These are phyloP conservation scores for Hypericum perforatum DNA, from an alignment of 345 rosid species.

Conservation along the genomic window DNA sequence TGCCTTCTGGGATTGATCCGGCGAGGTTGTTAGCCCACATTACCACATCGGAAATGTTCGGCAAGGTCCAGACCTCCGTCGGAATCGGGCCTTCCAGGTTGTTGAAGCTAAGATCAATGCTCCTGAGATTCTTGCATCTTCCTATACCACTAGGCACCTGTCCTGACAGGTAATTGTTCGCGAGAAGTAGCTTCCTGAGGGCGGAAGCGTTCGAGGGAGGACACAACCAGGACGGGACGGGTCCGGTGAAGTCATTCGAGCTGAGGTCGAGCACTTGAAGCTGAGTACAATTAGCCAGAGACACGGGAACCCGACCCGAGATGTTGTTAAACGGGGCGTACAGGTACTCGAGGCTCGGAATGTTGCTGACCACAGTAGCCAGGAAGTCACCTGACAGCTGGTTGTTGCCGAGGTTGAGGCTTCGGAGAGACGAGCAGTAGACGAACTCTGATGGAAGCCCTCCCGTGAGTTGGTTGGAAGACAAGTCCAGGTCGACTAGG, in stretches of 20 bases:
- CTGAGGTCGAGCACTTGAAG: conserved; percentile 79
- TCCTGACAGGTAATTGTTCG: conserved; percentile 74
- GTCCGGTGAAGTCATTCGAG: conserved; percentile 58
- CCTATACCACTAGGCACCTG: conserved; percentile 58
- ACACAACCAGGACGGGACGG: conserved; percentile 58
- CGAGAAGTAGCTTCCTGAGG: conserved; percentile 53
- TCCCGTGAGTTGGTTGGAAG: conserved; percentile 52
- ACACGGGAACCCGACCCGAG: conserved; percentile 52
- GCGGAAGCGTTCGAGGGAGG: conserved; percentile 31
- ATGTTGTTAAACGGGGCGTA: conserved; percentile 71
- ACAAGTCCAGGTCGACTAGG: conserved; percentile 58
- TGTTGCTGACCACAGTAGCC: conserved; percentile 45
- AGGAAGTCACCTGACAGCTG: conserved; percentile 67
- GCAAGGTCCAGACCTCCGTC: conserved; percentile 53
- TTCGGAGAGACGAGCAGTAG: conserved; percentile 43
- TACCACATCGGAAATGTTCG: conserved; percentile 59
- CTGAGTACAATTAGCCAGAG: conserved; percentile 45
- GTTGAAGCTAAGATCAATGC: conserved; percentile 88
- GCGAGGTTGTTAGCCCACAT: conserved; percentile 96
- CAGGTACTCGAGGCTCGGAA: conserved; percentile 40
- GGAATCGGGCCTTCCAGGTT: conserved; percentile 60
- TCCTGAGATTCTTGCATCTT: conserved; percentile 55
- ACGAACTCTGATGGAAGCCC: conserved; percentile 43
- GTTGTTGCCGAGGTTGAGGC: conserved; percentile 65
- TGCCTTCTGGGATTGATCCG: conserved; percentile 63